Evolutionary conservation across 495 filamentous ascomycete species (phyloP), one percentile per base, ranked within the genome.

Genomic region (Podospora appendiculata): DNA sequence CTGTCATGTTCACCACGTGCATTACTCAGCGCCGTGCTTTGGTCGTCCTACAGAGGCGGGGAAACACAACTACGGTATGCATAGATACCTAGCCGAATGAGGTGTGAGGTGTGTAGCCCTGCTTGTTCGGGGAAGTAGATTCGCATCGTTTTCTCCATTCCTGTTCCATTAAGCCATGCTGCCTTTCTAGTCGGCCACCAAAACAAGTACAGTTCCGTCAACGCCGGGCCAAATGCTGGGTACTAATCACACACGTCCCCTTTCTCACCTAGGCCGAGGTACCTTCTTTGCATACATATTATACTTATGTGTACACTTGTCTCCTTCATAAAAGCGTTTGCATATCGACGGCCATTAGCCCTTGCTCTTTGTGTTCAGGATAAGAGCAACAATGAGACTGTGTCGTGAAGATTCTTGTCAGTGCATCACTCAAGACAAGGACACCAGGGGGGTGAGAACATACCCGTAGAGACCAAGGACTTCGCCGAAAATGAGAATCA

Each of bases 401-500:
- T 12, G n/a, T 9, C 5, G 25, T 5, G 25, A 2, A 25, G 25
- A 25, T 25, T 25, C 25, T 25, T 25, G 25, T 25, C 25, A 25
- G 25, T 25, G 25, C 25, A 5, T 25, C 25, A 25, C 25, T 25
- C 25, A 25, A 25, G 25, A 25, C 2, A 25, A 25, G 25, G 25
- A 25, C 2, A 25, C 25, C n/a, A n/a, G 5, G 25, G 25, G 25
- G 25, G 25, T 32, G 17, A 33, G 45, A 53, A 76, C 86, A 57
- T 80, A 94, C 86, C 94, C 94, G 64, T 99, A 99, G 40, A 99
- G 84, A 59, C 93, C 93, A 57, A 99, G 69, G 17, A 99, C 93
- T 77, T 99, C 93, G 45, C 88, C 92, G 65, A 98, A 98, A 81
- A 98, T 98, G 58, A 98, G 78, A 55, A 98, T 96, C 60, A 98